Base-by-base conservation (phyloP, 2,329 filamentous ascomycete genomes). In the Trichothecium sympodiale region DNA sequence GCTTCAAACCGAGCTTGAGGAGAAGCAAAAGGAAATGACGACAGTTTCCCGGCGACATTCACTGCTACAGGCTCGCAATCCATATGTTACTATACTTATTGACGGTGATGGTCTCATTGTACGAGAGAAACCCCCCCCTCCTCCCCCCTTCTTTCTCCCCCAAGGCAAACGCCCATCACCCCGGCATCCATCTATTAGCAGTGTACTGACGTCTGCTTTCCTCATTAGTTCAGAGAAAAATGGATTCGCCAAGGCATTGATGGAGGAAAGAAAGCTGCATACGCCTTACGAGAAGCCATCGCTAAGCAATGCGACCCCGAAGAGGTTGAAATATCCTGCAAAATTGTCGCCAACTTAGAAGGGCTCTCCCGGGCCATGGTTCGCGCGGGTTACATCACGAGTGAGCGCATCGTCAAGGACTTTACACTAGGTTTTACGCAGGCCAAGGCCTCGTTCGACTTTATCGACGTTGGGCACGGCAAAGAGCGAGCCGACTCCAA, bases 71-170 rank as follows among this genome's bases (percentile, higher is more conserved):
- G 65, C 61, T 39, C 61, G 57, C 34, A 77, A 77, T 52, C 63
- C 69, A 29, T 80, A 80, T 51, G 61, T 78, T 46, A 54, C 73
- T 43, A 64, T 77, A 28, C 50, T 79, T 44, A 69, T 81, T 45
- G 77, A 80, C 50, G 77, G 75, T 27, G 69, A 81, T 51, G 71
- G 73, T 31, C 62, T 78, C 39, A 58, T 78, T 52, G 75, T 79
- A 46, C 36, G 49, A 47, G 9, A 25, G 14, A 25, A 25, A 34
- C 16, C 16, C 27, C 34, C 30, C 38, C 29, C 36, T 16, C 34
- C 20, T 18, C 27, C 20, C 8, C 30, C 6, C 12, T 17, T 27
- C 17, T 31, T 13, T 20, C 29, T 15, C 40, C 41, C 9, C 39
- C 36, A 31, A 32, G 28, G 9, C 4, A n/a, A 15, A n/a, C 8